These are phyloP conservation scores for Colletotrichum paranaense DNA, from an alignment of 2,329 filamentous ascomycete species.

Conservation along the genomic window DNA sequence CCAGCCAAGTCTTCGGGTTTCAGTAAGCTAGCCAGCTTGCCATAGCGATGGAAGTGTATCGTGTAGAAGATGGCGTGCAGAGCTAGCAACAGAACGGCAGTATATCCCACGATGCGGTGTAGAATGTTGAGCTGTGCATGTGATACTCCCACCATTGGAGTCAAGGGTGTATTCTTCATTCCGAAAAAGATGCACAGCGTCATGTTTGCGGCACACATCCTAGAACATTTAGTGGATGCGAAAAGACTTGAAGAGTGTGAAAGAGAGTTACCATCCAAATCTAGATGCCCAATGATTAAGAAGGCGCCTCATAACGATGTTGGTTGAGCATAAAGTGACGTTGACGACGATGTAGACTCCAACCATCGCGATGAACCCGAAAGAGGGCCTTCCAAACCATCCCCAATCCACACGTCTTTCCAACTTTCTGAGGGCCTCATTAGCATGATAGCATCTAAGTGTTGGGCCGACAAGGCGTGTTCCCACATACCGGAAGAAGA, in stretches of 20 bases:
- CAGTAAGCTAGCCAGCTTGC: conserved; percentile 39
- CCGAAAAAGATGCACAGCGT: conserved; percentile 54
- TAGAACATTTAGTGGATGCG: conserved; percentile 39
- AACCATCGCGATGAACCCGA: background rate
- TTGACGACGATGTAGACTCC: background rate
- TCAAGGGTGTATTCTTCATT: conserved; percentile 61
- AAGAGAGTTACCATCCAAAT: conserved; percentile 38
- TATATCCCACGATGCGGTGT: conserved; percentile 58
- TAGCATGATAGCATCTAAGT: background rate
- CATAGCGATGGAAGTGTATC: conserved; percentile 41
- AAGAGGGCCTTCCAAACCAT: conserved; percentile 9
- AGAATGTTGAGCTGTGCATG: conserved; percentile 60
- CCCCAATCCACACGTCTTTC: conserved; percentile 1
- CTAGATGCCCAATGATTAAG: conserved; percentile 37
- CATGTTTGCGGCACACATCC: conserved; percentile 58
- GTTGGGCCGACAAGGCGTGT: background rate
- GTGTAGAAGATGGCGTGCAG: conserved; percentile 51
- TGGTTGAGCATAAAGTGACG: background rate
- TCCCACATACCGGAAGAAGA: background rate
- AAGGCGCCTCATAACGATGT: background rate
- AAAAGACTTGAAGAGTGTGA: background rate
- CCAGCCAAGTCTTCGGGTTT: conserved; percentile 47
- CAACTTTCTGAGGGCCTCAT: background rate
- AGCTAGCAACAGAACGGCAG: conserved; percentile 48
- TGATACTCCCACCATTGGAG: conserved; percentile 48